Conservation (phyloP, 371 early-diverging fungal genomes). For the Funneliformis caledonium region DNA sequence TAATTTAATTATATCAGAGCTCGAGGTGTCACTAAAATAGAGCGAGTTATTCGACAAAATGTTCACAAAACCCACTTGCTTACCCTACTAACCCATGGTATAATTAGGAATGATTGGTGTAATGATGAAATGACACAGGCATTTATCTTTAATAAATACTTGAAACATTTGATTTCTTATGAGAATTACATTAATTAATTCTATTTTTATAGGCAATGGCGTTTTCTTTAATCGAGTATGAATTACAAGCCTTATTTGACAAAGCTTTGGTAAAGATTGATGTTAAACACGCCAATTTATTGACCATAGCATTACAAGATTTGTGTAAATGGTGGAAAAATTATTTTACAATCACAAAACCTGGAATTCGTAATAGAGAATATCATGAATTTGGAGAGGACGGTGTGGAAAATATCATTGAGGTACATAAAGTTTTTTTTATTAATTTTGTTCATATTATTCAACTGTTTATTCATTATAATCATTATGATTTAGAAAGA, state of each 20-base stretch:
- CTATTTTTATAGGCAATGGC: conserved; percentile 15
- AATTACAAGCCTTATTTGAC: conserved; percentile 18
- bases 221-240: conserved; percentile 25
- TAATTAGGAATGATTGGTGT: conserved; percentile 54
- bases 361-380: conserved; percentile 50
- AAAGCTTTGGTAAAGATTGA: background rate
- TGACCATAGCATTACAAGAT: conserved; percentile 52
- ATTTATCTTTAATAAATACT: conserved; percentile 37
- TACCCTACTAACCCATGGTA: conserved; percentile 51
- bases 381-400: conserved; percentile 46
- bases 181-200: background rate
- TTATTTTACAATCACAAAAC: conserved; percentile 55
- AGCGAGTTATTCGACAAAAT: conserved; percentile 49
- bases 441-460: conserved; percentile 38
- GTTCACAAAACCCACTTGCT: conserved; percentile 56
- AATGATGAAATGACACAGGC: conserved; percentile 47
- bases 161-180: background rate
- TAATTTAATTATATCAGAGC: conserved; percentile 19
- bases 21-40: conserved; percentile 50
- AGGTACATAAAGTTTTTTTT: background rate
- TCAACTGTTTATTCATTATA: background rate
- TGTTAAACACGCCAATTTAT: conserved; percentile 21
- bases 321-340: conserved; percentile 63
- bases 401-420: conserved; percentile 39
- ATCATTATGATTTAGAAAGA: background rate